phyloP scores from a whole-genome alignment of 1,139 yeast genomes.

The Suzukiozyma palmioleophila region DNA sequence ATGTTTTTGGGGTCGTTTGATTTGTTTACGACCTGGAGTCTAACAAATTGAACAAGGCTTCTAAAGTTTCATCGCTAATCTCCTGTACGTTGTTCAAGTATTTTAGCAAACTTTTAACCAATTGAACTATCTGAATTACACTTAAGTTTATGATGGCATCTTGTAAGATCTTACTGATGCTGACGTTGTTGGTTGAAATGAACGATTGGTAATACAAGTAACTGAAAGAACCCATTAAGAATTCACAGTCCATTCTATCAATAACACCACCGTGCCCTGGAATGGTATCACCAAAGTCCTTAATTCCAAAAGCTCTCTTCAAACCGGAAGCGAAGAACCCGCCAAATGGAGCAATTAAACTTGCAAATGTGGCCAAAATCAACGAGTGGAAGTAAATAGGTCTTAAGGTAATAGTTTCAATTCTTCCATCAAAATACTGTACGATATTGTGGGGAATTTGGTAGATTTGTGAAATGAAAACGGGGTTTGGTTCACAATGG shows the following conservation, averaged over 20 bases:
- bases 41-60: slow-evolving; percentile 10
- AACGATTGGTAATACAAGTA: slow-evolving; percentile 91
- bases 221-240: slow-evolving; percentile 93
- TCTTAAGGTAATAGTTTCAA: slow-evolving; percentile 57
- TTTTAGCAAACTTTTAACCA: slow-evolving; percentile 57
- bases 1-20: background rate
- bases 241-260: slow-evolving; percentile 97
- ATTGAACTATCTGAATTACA: slow-evolving; percentile 59
- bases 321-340: slow-evolving; percentile 97
- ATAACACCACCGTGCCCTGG: slow-evolving; percentile 97
- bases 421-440: slow-evolving; percentile 21
- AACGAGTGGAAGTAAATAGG: slow-evolving; percentile 90
- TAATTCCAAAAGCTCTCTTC: slow-evolving; percentile 91
- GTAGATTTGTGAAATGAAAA: slow-evolving; percentile 74
- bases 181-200: slow-evolving; percentile 67
- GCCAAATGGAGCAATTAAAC: slow-evolving; percentile 96
- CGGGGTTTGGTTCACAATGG: slow-evolving; percentile 81
- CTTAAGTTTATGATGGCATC: slow-evolving; percentile 69
- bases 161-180: slow-evolving; percentile 71
- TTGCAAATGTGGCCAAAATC: slow-evolving; percentile 88
- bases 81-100: slow-evolving; percentile 58
- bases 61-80: slow-evolving; percentile 30
- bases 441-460: slow-evolving; percentile 69
- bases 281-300: slow-evolving; percentile 35
- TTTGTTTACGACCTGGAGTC: background rate